Evolutionary conservation across 164 flowering plant species (phyloP).

Genomic region (Chimonanthus praecox): DNA sequence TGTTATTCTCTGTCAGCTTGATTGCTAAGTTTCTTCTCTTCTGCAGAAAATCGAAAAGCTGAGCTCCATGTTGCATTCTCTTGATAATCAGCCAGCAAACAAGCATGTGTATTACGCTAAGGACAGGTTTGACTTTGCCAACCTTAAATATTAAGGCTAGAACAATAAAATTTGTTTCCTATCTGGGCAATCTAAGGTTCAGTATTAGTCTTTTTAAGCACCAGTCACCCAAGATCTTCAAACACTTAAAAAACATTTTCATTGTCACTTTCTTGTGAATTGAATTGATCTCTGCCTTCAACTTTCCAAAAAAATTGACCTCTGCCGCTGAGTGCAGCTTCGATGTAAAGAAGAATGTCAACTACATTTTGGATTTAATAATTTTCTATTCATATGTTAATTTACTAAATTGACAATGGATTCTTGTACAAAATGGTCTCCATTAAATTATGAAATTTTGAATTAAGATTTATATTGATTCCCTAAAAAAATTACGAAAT

Average conservation of each 20-base stretch:
- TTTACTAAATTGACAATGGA: no score
- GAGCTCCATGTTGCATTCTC: conserved; percentile 43
- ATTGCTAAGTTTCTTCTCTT: conserved; percentile 11
- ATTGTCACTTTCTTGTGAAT: background rate
- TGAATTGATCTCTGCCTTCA: background rate
- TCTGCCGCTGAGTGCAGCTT: no score
- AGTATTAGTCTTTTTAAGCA: background rate
- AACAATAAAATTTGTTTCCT: background rate
- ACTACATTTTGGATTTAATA: no score
- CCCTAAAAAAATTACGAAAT: no score
- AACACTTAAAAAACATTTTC: no score
- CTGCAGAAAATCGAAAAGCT: conserved; percentile 81
- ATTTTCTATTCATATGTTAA: no score
- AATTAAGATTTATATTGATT: no score
- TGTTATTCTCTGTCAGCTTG: background rate
- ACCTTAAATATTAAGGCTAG: background rate
- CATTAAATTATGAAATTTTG: no score
- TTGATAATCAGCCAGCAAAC: conserved; percentile 44
- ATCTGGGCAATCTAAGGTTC: background rate
- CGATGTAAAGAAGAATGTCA: no score
- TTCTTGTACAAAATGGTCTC: no score
- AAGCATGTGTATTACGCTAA: conserved; percentile 74
- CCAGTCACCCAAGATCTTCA: background rate
- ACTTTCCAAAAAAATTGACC: no score
- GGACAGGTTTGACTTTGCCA: conserved; percentile 44